Conservation (phyloP, 305 asterid species). For the Fraxinus floribunda region DNA sequence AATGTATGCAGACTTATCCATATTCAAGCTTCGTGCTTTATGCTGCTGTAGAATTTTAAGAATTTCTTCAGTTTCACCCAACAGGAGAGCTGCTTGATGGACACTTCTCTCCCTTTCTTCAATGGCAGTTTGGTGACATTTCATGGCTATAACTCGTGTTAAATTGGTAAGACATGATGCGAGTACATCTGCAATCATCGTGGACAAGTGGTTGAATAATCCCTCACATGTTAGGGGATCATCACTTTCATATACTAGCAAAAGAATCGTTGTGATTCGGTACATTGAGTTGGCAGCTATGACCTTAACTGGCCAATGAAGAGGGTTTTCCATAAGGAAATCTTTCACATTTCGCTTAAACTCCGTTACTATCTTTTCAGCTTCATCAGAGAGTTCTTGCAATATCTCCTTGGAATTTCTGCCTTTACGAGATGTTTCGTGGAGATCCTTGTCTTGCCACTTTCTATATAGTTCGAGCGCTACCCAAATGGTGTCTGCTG, state of each 20-base stretch:
- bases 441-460: constrained; percentile 49
- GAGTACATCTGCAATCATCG: constrained; percentile 50
- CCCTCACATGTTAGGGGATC: constrained; percentile 29
- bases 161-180: constrained; percentile 54
- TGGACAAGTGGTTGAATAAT: constrained; percentile 38
- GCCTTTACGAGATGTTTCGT: constrained; percentile 34
- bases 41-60: constrained; percentile 46
- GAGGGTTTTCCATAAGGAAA: constrained; percentile 35
- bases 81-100: constrained; percentile 40
- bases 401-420: constrained; percentile 36
- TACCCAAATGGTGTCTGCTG: constrained; percentile 48
- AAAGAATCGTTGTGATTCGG: constrained; percentile 40
- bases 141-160: constrained; percentile 33
- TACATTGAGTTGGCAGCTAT: constrained; percentile 64
- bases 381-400: constrained; percentile 31
- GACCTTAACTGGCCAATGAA: constrained; percentile 44
- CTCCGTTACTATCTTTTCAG: constrained; percentile 32
- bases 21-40: constrained; percentile 26
- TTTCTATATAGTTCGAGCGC: constrained; percentile 38
- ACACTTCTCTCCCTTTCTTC: constrained; percentile 44
- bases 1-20: constrained; percentile 30
- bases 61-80: constrained; percentile 51
- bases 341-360: constrained; percentile 32
- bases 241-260: constrained; percentile 25
- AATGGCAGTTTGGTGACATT: constrained; percentile 40